These are phyloP conservation scores for Fusarium cicatricum DNA, from an alignment of 2,329 filamentous ascomycete genomes.

Conservation along the genomic window DNA sequence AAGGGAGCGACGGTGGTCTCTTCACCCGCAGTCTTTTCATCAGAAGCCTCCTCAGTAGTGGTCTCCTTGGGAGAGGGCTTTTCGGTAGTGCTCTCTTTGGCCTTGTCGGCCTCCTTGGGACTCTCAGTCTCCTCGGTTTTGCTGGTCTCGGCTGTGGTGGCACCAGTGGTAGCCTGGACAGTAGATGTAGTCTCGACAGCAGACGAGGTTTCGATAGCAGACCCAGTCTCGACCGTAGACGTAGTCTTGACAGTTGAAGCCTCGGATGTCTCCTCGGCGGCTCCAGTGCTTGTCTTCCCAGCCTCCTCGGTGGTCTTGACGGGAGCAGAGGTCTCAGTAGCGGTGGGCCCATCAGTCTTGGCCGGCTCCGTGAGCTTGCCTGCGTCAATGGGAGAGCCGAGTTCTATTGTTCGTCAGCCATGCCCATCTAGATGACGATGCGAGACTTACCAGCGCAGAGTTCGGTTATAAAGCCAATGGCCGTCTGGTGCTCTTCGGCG, in stretches of 20 bases:
- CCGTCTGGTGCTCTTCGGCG: slow-evolving; percentile 2
- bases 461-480: slow-evolving; percentile 36
- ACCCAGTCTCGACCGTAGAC: neutral
- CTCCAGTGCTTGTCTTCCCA: neutral
- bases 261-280: neutral
- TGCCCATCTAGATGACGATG: rapidly evolving
- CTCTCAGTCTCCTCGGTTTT: too few species aligned
- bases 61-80: too few species aligned
- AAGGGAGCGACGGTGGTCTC: neutral
- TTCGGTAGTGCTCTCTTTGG: too few species aligned
- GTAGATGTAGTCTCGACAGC: neutral
- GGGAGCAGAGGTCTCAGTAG: neutral
- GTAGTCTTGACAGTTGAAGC: neutral
- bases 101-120: too few species aligned
- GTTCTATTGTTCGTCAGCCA: slow-evolving; percentile 7
- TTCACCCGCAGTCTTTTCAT: too few species aligned
- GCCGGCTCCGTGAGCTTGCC: slow-evolving; percentile 8
- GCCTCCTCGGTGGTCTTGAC: neutral
- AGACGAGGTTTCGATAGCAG: slow-evolving; percentile 1
- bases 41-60: neutral
- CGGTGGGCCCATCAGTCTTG: slow-evolving; percentile 9
- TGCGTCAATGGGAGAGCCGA: slow-evolving; percentile 22
- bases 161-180: neutral
- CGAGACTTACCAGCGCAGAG: slow-evolving; percentile 44
- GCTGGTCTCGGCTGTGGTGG: slow-evolving; percentile 2